Percentiles rank a stretch among this genome's conserved stretches.
phyloP scores from a whole-genome alignment of 805 yeast species.

The Myxozyma kluyveri region DNA sequence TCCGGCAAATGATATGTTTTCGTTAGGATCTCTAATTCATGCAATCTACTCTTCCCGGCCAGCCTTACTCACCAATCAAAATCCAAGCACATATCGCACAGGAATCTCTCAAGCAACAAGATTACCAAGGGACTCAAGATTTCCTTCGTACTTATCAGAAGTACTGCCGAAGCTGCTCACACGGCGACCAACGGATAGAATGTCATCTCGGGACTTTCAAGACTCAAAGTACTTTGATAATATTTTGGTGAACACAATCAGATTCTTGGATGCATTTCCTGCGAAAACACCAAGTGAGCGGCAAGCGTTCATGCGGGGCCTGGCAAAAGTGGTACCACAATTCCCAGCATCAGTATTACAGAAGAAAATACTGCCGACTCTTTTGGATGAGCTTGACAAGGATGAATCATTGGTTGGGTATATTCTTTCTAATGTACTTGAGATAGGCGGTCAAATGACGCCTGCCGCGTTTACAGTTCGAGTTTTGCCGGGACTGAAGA shows the following conservation, averaged over 20 bases:
- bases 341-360: conserved; percentile 59
- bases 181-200: conserved; percentile 56
- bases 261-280: conserved; percentile 77
- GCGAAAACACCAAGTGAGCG: conserved; percentile 70
- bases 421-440: conserved; percentile 55
- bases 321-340: conserved; percentile 51
- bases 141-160: conserved; percentile 57
- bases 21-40: conserved; percentile 74
- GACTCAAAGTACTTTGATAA: conserved; percentile 75
- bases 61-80: conserved; percentile 50
- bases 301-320: conserved; percentile 62
- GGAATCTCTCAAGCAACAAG: conserved; percentile 39
- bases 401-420: conserved; percentile 45
- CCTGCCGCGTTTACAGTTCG: conserved; percentile 74
- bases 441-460: conserved; percentile 65
- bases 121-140: conserved; percentile 46
- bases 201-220: conserved; percentile 64
- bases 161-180: conserved; percentile 54
- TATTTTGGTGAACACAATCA: conserved; percentile 74
- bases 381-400: conserved; percentile 50
- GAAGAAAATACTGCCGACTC: conserved; percentile 71
- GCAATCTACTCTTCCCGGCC: conserved; percentile 57
- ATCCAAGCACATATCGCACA: conserved; percentile 49
- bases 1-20: conserved; percentile 75
- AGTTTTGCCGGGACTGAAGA: conserved; percentile 49